Conservation (phyloP, 2,329 filamentous ascomycete genomes). For the Huntiella bhutanensis region DNA sequence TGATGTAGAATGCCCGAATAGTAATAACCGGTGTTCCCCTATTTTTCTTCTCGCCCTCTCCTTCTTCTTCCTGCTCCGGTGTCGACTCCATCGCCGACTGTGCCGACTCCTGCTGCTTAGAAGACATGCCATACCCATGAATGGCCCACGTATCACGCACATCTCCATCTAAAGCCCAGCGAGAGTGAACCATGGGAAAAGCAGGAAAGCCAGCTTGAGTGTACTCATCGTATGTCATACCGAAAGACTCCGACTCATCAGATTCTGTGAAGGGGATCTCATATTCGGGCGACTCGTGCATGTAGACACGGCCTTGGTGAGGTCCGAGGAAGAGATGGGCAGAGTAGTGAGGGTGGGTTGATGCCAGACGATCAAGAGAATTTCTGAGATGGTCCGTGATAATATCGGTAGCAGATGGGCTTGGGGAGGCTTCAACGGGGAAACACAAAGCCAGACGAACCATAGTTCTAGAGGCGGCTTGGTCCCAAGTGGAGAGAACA, state of each 20-base stretch:
- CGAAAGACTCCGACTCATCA: conserved; percentile 13
- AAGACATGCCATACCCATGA: too few species aligned
- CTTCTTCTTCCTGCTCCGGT: not conserved
- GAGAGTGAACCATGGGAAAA: conserved; percentile 16
- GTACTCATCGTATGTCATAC: conserved; percentile 16
- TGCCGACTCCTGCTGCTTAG: too few species aligned
- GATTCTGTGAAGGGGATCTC: conserved; percentile 14
- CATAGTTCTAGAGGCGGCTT: conserved; percentile 11
- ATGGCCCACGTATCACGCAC: not conserved
- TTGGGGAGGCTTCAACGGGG: not conserved
- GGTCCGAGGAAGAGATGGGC: conserved; percentile 15
- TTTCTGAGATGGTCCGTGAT: conserved; percentile 11
- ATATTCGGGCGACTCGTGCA: conserved; percentile 12
- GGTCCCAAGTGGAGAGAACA: conserved; percentile 13
- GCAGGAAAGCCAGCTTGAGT: conserved; percentile 16
- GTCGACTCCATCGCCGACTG: too few species aligned
- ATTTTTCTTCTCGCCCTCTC: not conserved
- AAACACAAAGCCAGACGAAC: conserved; percentile 15
- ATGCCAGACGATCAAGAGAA: conserved; percentile 13
- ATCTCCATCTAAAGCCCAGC: conserved; percentile 13
- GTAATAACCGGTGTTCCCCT: conserved; percentile 19
- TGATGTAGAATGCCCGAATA: conserved; percentile 22
- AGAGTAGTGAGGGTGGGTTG: conserved; percentile 16
- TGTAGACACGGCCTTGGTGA: conserved; percentile 12
- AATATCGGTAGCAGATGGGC: conserved; percentile 6